phyloP scores from a whole-genome alignment of 2,329 filamentous ascomycete genomes.

The Pseudogymnoascus destructans region DNA sequence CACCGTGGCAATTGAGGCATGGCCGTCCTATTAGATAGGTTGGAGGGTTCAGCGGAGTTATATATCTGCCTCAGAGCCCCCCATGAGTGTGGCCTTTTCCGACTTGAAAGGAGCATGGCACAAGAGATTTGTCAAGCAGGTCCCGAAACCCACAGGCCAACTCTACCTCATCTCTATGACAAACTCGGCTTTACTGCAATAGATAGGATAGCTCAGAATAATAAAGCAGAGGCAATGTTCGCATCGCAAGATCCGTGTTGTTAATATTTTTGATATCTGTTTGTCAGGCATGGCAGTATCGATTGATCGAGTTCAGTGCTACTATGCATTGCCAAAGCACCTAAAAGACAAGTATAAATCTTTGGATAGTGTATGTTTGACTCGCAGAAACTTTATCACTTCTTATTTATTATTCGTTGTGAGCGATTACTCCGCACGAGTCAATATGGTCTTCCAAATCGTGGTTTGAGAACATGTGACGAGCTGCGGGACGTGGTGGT shows the following conservation, averaged over 20 bases:
- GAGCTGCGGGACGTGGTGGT: not conserved
- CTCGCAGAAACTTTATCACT: not conserved
- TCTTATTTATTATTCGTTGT: not conserved
- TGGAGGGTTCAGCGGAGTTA: not conserved
- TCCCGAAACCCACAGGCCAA: not conserved
- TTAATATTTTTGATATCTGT: not conserved
- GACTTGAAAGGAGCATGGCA: not conserved
- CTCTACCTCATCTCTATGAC: not conserved
- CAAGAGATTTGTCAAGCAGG: not conserved
- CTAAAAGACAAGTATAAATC: not conserved
- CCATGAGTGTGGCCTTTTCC: not conserved
- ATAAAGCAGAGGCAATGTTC: not conserved
- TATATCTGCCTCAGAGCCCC: not conserved
- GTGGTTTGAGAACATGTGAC: constrained; percentile 1
- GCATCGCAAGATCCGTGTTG: not conserved
- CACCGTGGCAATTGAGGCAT: not conserved
- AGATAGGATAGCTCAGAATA: constrained; percentile 5
- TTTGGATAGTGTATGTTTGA: not conserved
- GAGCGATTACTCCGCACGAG: not conserved
- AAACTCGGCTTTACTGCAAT: not conserved
- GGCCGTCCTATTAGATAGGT: not conserved
- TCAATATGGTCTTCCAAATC: not conserved
- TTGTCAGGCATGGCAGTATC: not conserved
- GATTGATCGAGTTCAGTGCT: not conserved
- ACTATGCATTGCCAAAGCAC: not conserved